Percentiles rank a stretch among this genome's conserved stretches.
Conservation (phyloP, 2,329 filamentous ascomycete species). For the Aspergillus thermomutatus region DNA sequence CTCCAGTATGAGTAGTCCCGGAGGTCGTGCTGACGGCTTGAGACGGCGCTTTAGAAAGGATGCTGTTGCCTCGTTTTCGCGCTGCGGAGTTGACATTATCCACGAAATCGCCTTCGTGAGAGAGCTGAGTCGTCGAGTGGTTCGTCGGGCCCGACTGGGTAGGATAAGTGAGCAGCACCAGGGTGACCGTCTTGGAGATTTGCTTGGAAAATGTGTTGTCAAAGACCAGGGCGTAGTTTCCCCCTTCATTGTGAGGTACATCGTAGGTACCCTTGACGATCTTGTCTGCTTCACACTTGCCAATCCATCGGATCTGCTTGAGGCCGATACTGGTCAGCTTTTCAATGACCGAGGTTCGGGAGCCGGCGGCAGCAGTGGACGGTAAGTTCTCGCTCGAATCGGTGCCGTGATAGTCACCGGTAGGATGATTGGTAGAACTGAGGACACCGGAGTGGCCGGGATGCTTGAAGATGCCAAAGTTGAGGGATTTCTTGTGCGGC, state of each 20-base stretch:
- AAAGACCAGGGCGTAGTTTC: slow-evolving; percentile 95
- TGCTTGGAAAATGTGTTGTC: slow-evolving; percentile 99
- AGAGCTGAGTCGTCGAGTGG: slow-evolving; percentile 38
- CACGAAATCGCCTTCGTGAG: slow-evolving; percentile 45
- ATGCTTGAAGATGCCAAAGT: slow-evolving; percentile 97
- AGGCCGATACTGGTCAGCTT: slow-evolving; percentile 62
- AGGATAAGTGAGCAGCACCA: slow-evolving; percentile 91
- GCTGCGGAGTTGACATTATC: slow-evolving; percentile 48
- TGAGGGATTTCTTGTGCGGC: slow-evolving; percentile 96
- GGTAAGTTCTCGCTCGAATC: slow-evolving; percentile 35
- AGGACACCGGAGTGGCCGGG: slow-evolving; percentile 65
- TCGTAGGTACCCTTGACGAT: slow-evolving; percentile 88
- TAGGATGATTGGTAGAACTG: slow-evolving; percentile 39
- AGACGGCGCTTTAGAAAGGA: slow-evolving; percentile 22
- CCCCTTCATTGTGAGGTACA: slow-evolving; percentile 68
- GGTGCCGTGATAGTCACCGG: slow-evolving; percentile 41
- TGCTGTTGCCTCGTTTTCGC: slow-evolving; percentile 29
- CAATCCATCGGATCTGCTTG: slow-evolving; percentile 71
- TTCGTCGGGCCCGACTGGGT: slow-evolving; percentile 52
- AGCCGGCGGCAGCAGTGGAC: slow-evolving; percentile 35
- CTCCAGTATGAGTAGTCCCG: slow-evolving; percentile 71
- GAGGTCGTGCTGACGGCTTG: slow-evolving; percentile 23
- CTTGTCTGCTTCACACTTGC: slow-evolving; percentile 95
- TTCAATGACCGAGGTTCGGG: slow-evolving; percentile 63
- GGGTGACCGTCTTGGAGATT: slow-evolving; percentile 88